phyloP scores from a whole-genome alignment of 768 basidiomycete species.

The Pleurotus sapidus region DNA sequence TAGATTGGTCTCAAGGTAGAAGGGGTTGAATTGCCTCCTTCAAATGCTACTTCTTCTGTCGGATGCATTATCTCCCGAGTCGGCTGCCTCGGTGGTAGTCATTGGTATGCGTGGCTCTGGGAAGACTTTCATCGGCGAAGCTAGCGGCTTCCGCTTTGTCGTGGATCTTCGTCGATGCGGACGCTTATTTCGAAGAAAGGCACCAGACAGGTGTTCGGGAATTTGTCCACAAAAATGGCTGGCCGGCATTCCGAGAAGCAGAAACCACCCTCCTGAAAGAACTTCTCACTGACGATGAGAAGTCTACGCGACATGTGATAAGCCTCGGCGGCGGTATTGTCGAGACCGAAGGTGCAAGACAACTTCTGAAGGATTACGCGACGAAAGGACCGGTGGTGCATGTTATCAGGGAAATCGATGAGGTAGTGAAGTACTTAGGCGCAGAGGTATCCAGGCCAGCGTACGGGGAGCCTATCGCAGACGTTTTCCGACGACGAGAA shows the following conservation, averaged over 20 bases:
- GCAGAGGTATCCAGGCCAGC: constrained; percentile 79
- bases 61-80: constrained; percentile 27
- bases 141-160: constrained; percentile 72
- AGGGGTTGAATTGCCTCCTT: constrained; percentile 70
- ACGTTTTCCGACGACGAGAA: constrained; percentile 78
- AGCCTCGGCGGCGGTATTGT: constrained; percentile 95
- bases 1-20: constrained; percentile 88
- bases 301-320: constrained; percentile 63
- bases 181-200: constrained; percentile 68
- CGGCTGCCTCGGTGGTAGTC: constrained; percentile 64
- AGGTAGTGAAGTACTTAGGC: constrained; percentile 79
- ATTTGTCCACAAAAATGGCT: constrained; percentile 81
- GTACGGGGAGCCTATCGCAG: constrained; percentile 83
- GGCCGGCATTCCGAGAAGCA: constrained; percentile 84
- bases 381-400: constrained; percentile 70
- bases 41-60: constrained; percentile 39
- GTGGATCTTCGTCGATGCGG: constrained; percentile 81
- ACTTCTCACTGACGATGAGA: constrained; percentile 50
- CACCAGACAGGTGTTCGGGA: constrained; percentile 61
- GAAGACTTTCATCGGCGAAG: constrained; percentile 83
- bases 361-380: constrained; percentile 66
- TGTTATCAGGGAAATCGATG: constrained; percentile 74
- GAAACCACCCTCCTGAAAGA: constrained; percentile 71
- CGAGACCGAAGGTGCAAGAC: constrained; percentile 74
- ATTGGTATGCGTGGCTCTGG: constrained; percentile 98